Base-by-base conservation (phyloP, 495 filamentous ascomycete genomes). In the Penicillium subrubescens region DNA sequence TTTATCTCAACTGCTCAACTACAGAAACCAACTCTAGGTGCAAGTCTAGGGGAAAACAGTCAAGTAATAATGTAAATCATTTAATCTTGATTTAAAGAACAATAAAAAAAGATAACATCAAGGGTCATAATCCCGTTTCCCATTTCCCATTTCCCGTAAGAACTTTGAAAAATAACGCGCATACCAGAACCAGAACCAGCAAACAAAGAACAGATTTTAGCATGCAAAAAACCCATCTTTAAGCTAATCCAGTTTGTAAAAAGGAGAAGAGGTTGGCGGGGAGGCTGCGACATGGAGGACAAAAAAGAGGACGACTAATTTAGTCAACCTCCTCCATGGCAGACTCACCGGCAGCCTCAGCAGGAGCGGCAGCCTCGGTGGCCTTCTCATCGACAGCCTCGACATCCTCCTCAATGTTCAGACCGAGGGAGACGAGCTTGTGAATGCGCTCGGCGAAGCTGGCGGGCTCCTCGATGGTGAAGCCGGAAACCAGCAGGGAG, bases 401-500 rank as follows among this genome's bases (percentile, higher is more conserved):
- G 58, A 89, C 86, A 73, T 94, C 90, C 83, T 97, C 96, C 62
- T 97, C 93, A 57, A 98, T 88, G 85, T 98, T 97, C 73, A 99
- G 83, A 71, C 96, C 96, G 48, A 98, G 88, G 61, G 92, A 92
- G 48, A 99, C 94, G 56, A 99, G 92, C 88, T 96, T 96, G 90
- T 99, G 94, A 77, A 99, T 97, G 76, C 95, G 95, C 86, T 97
- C 92, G 65, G 95, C 93, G 77, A 98, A 99, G 79, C 90, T 88
- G 68, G 94, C 92, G 61, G 95, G 95, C 88, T 99, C 95, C 70
- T 99, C 95, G 73, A 99, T 97, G 76, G 95, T 98, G 89, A 99
- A 99, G 71, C 95, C 95, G 61, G 95, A 99, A 70, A 98, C 95
- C 53, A 99, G 83, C 54, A 99, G 92, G 27, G 96, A 97, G 70